phyloP scores from a whole-genome alignment of 495 filamentous ascomycete species.

The Sordaria brevicollis region DNA sequence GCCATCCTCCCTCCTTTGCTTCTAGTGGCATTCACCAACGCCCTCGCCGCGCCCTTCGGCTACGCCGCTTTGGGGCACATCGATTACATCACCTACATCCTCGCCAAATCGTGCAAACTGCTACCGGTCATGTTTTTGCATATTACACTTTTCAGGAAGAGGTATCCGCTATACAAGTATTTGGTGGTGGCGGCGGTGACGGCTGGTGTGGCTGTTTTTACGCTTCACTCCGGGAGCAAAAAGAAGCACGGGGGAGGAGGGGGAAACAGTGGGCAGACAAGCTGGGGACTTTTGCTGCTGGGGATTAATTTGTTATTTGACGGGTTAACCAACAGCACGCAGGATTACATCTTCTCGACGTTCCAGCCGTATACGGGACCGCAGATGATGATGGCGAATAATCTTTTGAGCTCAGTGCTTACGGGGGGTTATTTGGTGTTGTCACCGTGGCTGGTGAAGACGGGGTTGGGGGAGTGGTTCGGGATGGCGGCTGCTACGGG shows the following conservation, averaged over 20 bases:
- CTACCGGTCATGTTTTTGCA: slow-evolving; percentile 96
- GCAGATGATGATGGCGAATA: slow-evolving; percentile 99
- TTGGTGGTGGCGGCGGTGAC: slow-evolving; percentile 84
- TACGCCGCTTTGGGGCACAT: slow-evolving; percentile 90
- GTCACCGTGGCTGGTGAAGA: slow-evolving; percentile 64
- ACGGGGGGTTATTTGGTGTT: slow-evolving; percentile 67
- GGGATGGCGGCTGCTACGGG: slow-evolving; percentile 52
- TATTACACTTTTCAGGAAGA: slow-evolving; percentile 79
- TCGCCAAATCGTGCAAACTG: slow-evolving; percentile 95
- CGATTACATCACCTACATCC: slow-evolving; percentile 98
- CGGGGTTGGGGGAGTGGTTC: slow-evolving; percentile 53
- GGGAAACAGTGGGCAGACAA: slow-evolving; percentile 30
- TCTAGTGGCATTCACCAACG: slow-evolving; percentile 76
- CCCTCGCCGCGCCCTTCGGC: slow-evolving; percentile 86
- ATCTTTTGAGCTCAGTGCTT: slow-evolving; percentile 66
- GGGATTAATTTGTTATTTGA: slow-evolving; percentile 92
- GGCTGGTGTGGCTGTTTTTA: slow-evolving; percentile 88
- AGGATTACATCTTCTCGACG: slow-evolving; percentile 83
- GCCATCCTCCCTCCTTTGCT: slow-evolving; percentile 67
- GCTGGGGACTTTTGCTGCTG: slow-evolving; percentile 75
- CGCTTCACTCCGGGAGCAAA: slow-evolving; percentile 62
- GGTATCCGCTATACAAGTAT: slow-evolving; percentile 95
- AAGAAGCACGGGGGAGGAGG: slow-evolving; percentile 40
- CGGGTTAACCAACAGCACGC: slow-evolving; percentile 89
- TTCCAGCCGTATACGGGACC: slow-evolving; percentile 75